Percentiles rank a stretch among this genome's conserved stretches.
Conservation (phyloP, 495 filamentous ascomycete species). For the Astrothelium subdiscretum region DNA sequence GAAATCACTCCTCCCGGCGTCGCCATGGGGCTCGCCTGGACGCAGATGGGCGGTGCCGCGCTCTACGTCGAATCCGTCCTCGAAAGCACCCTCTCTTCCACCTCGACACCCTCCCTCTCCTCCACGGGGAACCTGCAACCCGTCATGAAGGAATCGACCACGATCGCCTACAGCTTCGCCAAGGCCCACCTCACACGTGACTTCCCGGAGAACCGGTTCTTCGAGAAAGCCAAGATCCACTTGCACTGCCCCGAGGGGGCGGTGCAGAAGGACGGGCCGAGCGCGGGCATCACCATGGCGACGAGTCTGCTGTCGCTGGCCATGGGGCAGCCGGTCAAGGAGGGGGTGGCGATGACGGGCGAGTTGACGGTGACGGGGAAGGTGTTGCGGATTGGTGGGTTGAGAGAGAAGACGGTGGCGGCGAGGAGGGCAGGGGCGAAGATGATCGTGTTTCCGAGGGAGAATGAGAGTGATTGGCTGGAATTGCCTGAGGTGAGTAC, state of each 20-base stretch:
- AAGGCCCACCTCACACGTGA: slow-evolving; percentile 75
- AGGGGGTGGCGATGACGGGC: slow-evolving; percentile 94
- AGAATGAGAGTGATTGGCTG: slow-evolving; percentile 94
- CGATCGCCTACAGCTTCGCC: slow-evolving; percentile 91
- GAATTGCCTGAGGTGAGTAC: slow-evolving; percentile 85
- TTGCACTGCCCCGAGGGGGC: slow-evolving; percentile 96
- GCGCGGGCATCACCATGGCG: slow-evolving; percentile 95
- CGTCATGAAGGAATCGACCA: slow-evolving; percentile 95
- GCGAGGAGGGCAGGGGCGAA: slow-evolving; percentile 86
- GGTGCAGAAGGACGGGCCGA: slow-evolving; percentile 90
- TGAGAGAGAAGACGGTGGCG: slow-evolving; percentile 98
- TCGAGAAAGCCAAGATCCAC: slow-evolving; percentile 91
- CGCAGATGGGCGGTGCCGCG: slow-evolving; percentile 91
- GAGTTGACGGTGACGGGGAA: slow-evolving; percentile 97
- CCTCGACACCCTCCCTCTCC: slow-evolving; percentile 66
- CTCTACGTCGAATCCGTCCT: slow-evolving; percentile 96
- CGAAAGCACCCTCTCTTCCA: slow-evolving; percentile 59
- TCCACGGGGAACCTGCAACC: slow-evolving; percentile 89
- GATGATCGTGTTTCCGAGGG: slow-evolving; percentile 88
- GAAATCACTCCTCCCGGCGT: slow-evolving; percentile 93
- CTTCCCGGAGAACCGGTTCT: slow-evolving; percentile 86
- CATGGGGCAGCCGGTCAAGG: slow-evolving; percentile 62
- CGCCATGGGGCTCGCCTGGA: slow-evolving; percentile 98
- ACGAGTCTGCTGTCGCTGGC: slow-evolving; percentile 79
- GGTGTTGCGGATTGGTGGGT: slow-evolving; percentile 87